Conservation (phyloP, 768 basidiomycete genomes). For the Suillus placidus region DNA sequence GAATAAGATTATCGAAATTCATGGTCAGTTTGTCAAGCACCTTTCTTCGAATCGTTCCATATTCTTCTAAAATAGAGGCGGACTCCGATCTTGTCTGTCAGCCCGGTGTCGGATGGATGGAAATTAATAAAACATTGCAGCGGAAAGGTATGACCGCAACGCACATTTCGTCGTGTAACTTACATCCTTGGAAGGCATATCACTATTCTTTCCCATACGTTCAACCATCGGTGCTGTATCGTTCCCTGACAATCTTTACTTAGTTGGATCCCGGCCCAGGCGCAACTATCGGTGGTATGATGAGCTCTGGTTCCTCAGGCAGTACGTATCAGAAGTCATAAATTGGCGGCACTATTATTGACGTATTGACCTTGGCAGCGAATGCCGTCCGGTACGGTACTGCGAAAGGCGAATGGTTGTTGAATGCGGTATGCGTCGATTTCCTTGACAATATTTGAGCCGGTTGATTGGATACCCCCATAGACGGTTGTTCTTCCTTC, state of each 20-base stretch:
- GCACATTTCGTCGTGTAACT: neutral
- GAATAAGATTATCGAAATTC: slow-evolving; percentile 76
- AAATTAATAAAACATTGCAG: slow-evolving; percentile 67
- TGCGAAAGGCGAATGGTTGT: slow-evolving; percentile 88
- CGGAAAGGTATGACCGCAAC: slow-evolving; percentile 48
- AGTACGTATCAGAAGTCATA: slow-evolving; percentile 45
- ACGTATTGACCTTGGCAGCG: slow-evolving; percentile 39
- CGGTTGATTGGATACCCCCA: slow-evolving; percentile 2
- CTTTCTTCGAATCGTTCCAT: neutral
- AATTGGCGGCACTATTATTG: neutral
- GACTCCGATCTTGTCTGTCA: slow-evolving; percentile 79
- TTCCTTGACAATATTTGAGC: neutral
- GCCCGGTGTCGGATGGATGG: slow-evolving; percentile 71
- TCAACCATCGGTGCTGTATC: neutral
- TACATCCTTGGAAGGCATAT: slow-evolving; percentile 51
- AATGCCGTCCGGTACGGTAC: slow-evolving; percentile 89
- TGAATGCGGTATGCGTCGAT: slow-evolving; percentile 63
- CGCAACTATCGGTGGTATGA: slow-evolving; percentile 86
- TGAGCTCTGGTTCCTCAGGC: slow-evolving; percentile 85
- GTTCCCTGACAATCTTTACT: neutral
- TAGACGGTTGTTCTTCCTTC: slow-evolving; percentile 89
- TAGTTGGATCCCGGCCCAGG: slow-evolving; percentile 78
- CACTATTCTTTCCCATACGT: slow-evolving; percentile 80
- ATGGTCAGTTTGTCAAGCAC: slow-evolving; percentile 47
- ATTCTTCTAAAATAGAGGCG: slow-evolving; percentile 43